Percentiles rank a stretch among this genome's conserved stretches.
Conservation (phyloP, 306 rosid genomes). For the Rosa lucieae region DNA sequence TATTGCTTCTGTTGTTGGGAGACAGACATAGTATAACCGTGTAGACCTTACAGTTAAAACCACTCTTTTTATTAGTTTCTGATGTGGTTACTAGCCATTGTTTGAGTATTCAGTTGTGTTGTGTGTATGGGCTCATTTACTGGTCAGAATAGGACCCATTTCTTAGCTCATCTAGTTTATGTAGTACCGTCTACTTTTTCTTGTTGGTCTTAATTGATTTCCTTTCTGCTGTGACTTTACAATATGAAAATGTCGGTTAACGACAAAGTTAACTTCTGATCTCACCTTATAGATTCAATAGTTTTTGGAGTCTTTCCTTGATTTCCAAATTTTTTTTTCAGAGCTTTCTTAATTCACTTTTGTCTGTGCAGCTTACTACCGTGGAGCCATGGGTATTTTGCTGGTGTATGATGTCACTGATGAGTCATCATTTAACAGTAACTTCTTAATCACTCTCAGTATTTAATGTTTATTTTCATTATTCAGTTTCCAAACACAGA, state of each 20-base stretch:
- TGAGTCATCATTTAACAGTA: slow-evolving; percentile 95
- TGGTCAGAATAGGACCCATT: neutral
- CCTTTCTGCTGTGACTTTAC: neutral
- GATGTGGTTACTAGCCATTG: neutral
- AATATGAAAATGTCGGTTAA: neutral
- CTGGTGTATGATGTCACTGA: slow-evolving; percentile 96
- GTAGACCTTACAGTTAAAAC: neutral
- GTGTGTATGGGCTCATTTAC: neutral
- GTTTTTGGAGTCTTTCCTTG: neutral
- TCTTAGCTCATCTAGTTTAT: neutral
- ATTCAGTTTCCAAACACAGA: neutral
- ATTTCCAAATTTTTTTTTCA: neutral
- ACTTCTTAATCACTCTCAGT: slow-evolving; percentile 29
- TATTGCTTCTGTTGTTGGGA: neutral
- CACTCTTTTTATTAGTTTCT: neutral
- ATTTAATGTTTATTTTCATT: slow-evolving; percentile 11
- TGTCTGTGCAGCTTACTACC: slow-evolving; percentile 75
- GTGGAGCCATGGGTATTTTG: slow-evolving; percentile 99
- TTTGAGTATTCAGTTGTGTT: neutral
- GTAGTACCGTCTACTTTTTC: neutral
- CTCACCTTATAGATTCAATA: neutral
- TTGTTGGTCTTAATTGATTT: neutral
- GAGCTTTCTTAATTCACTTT: slow-evolving; percentile 2
- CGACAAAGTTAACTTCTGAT: neutral
- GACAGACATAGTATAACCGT: neutral